Evolutionary conservation across 2,329 filamentous ascomycete species (phyloP).

Genomic region (Alternaria ventricosa): DNA sequence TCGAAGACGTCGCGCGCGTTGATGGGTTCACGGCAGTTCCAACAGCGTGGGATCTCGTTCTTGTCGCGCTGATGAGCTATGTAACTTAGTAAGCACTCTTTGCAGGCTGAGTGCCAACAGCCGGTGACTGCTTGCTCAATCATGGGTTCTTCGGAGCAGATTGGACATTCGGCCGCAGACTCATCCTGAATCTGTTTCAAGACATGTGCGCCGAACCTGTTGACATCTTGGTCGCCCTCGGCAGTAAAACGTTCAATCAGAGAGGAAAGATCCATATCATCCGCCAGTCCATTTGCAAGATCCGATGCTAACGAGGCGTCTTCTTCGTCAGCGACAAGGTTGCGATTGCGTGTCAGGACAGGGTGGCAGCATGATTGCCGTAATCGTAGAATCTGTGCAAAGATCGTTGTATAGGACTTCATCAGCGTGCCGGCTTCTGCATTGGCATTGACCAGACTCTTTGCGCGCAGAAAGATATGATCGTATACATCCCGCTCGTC

Average conservation of each 20-base stretch:
- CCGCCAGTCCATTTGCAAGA: constrained; percentile 78
- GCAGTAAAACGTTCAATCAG: constrained; percentile 85
- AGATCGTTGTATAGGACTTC: constrained; percentile 96
- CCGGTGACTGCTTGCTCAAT: constrained; percentile 91
- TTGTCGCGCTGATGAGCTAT: constrained; percentile 86
- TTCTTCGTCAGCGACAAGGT: constrained; percentile 85
- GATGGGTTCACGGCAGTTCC: constrained; percentile 86
- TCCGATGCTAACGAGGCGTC: constrained; percentile 80
- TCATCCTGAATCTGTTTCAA: constrained; percentile 91
- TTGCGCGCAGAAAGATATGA: constrained; percentile 83
- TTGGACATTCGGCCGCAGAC: constrained; percentile 85
- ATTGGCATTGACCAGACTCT: constrained; percentile 82
- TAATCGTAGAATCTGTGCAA: constrained; percentile 91
- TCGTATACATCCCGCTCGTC: constrained; percentile 91
- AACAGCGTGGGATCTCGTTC: constrained; percentile 78
- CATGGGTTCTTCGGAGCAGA: constrained; percentile 96
- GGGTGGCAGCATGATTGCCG: constrained; percentile 96
- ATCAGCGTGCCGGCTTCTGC: constrained; percentile 90
- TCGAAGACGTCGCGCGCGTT: constrained; percentile 88
- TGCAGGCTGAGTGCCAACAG: constrained; percentile 98
- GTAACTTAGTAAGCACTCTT: constrained; percentile 87
- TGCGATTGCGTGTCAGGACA: constrained; percentile 82
- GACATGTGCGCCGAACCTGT: constrained; percentile 83
- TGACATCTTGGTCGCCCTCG: constrained; percentile 63
- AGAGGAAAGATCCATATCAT: constrained; percentile 93